Conservation (phyloP, 192 early-diverging fungal genomes). For the Backusella mclennaniae region DNA sequence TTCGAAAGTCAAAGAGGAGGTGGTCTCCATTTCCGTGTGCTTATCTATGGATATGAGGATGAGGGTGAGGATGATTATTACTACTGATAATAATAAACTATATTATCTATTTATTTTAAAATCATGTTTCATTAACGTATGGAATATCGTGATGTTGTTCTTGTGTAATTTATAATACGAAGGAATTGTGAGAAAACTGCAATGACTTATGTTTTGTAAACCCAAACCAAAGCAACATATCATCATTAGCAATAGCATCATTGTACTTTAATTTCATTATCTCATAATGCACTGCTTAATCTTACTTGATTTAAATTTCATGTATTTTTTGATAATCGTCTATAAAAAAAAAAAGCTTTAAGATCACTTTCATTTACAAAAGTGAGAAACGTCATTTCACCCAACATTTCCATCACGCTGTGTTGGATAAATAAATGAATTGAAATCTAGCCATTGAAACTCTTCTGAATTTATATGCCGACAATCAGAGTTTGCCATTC, state of each 20-base stretch:
- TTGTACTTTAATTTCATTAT: not conserved
- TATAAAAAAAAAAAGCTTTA: not conserved
- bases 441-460: not conserved
- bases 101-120: not conserved
- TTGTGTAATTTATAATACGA: not conserved
- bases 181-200: not conserved
- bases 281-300: not conserved
- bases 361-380: too few relatives aligned
- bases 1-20: not conserved
- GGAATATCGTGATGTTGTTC: not conserved
- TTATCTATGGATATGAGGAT: not conserved
- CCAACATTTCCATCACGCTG: too few relatives aligned
- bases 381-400: too few relatives aligned
- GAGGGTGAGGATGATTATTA: not conserved
- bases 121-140: not conserved
- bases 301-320: not conserved
- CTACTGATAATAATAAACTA: not conserved
- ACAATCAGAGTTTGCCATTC: not conserved
- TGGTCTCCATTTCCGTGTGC: not conserved
- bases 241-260: too few relatives aligned
- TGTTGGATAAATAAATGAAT: not conserved
- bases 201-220: too few relatives aligned
- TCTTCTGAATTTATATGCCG: not conserved
- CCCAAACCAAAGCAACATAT: too few relatives aligned
- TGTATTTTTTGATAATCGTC: not conserved